Evolutionary conservation across 177 flowering plant genomes (phyloP).

Genomic region (Vitis hybrid): DNA sequence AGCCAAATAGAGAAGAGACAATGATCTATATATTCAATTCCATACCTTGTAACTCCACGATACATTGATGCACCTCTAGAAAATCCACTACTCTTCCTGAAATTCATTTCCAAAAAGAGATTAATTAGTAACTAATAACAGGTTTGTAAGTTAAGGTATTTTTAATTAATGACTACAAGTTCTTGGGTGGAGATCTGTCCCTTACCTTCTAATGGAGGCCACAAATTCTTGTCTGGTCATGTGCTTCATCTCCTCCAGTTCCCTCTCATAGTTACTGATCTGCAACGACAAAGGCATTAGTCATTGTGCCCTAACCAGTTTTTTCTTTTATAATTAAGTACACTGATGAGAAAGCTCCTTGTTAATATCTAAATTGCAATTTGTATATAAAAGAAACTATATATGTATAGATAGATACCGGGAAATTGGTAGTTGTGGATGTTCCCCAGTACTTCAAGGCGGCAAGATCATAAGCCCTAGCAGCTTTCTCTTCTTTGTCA

Average conservation of each 20-base stretch:
- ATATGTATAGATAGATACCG: constrained; percentile 40
- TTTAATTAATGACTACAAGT: background rate
- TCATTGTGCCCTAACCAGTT: background rate
- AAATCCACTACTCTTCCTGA: constrained; percentile 93
- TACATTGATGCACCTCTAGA: constrained; percentile 96
- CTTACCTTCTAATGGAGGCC: constrained; percentile 88
- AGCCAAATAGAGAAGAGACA: constrained; percentile 13
- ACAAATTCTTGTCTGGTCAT: constrained; percentile 97
- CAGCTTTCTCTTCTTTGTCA: constrained; percentile 98
- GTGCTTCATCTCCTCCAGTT: constrained; percentile 91
- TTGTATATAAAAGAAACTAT: too few relatives aligned
- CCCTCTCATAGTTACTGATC: constrained; percentile 83
- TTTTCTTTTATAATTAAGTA: too few relatives aligned
- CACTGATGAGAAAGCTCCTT: too few relatives aligned
- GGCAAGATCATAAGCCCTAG: constrained; percentile 91
- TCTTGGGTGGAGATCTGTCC: background rate
- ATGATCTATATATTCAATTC: background rate
- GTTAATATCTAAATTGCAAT: too few relatives aligned
- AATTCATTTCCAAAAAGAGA: background rate
- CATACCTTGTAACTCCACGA: constrained; percentile 81
- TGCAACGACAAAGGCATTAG: constrained; percentile 21
- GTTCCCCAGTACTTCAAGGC: constrained; percentile 98
- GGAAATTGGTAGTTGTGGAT: constrained; percentile 91
- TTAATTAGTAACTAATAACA: background rate
- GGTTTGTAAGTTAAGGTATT: background rate